Conservation (phyloP, 257 asterid species). For the Leptodermis oblonga region DNA sequence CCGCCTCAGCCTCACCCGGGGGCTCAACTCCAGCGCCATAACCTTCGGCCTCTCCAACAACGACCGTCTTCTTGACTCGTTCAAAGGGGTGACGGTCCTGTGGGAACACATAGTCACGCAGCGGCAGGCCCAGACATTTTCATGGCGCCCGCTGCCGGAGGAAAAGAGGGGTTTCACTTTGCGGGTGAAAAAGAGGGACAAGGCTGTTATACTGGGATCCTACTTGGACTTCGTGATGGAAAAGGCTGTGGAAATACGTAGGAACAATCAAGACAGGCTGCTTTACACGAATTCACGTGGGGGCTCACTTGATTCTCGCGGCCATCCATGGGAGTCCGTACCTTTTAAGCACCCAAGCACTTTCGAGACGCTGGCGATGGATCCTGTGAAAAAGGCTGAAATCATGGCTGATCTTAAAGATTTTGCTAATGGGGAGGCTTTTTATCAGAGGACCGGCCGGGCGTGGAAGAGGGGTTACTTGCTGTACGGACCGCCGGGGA, state of each 20-base stretch:
- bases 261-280: conserved; percentile 38
- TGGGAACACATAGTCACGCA: conserved; percentile 50
- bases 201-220: conserved; percentile 26
- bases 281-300: conserved; percentile 47
- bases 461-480: conserved; percentile 52
- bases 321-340: conserved; percentile 53
- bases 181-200: conserved; percentile 40
- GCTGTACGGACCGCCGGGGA: conserved; percentile 45
- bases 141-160: conserved; percentile 49
- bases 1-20: conserved; percentile 38
- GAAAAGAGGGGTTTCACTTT: conserved; percentile 42
- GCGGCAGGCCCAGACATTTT: conserved; percentile 36
- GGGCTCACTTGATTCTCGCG: conserved; percentile 39
- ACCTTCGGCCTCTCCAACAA: conserved; percentile 47
- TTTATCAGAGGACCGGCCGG: conserved; percentile 41
- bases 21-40: conserved; percentile 36
- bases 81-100: conserved; percentile 26
- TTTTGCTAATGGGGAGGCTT: conserved; percentile 36
- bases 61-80: conserved; percentile 30
- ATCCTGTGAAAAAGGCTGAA: conserved; percentile 36
- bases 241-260: conserved; percentile 32
- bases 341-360: conserved; percentile 50
- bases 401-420: conserved; percentile 40
- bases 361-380: conserved; percentile 43
- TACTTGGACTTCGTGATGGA: conserved; percentile 41